phyloP scores from a whole-genome alignment of 2,329 filamentous ascomycete genomes.

The Trichophaea hybrida region DNA sequence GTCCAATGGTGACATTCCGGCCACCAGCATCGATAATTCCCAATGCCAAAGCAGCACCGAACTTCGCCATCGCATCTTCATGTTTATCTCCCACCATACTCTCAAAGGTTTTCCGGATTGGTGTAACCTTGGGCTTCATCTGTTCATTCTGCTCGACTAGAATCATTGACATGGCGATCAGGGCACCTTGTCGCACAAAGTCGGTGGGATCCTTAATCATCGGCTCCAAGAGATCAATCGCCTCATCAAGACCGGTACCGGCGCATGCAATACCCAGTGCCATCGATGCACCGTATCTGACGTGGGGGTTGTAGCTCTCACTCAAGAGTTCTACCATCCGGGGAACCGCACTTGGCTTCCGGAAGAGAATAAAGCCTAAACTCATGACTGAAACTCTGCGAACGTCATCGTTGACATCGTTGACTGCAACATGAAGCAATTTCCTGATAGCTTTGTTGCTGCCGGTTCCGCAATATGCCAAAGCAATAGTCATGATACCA shows the following conservation, averaged over 20 bases:
- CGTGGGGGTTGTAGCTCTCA: conserved; percentile 97
- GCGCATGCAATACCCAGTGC: conserved; percentile 95
- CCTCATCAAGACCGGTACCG: conserved; percentile 87
- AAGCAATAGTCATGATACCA: conserved; percentile 94
- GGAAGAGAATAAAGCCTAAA: conserved; percentile 94
- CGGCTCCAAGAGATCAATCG: conserved; percentile 88
- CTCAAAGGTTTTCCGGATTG: conserved; percentile 81
- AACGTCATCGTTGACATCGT: conserved; percentile 95
- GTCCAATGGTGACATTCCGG: conserved; percentile 92
- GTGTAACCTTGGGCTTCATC: conserved; percentile 91
- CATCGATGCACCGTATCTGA: conserved; percentile 95
- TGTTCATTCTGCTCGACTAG: conserved; percentile 98
- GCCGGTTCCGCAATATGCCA: conserved; percentile 92
- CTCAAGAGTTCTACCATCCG: conserved; percentile 97
- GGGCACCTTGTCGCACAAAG: conserved; percentile 89
- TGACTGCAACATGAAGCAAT: conserved; percentile 87
- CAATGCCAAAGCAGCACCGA: conserved; percentile 81
- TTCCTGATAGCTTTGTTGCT: conserved; percentile 98
- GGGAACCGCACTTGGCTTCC: conserved; percentile 90
- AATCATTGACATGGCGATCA: conserved; percentile 93
- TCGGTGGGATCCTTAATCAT: conserved; percentile 99
- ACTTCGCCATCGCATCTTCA: conserved; percentile 99
- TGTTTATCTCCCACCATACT: conserved; percentile 91
- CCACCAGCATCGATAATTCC: conserved; percentile 97
- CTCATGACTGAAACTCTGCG: conserved; percentile 93